A percentile compares a stretch with the other conserved stretches of the same genome.
phyloP scores from a whole-genome alignment of 306 rosid genomes.

The apple (Malus domestica) region DNA sequence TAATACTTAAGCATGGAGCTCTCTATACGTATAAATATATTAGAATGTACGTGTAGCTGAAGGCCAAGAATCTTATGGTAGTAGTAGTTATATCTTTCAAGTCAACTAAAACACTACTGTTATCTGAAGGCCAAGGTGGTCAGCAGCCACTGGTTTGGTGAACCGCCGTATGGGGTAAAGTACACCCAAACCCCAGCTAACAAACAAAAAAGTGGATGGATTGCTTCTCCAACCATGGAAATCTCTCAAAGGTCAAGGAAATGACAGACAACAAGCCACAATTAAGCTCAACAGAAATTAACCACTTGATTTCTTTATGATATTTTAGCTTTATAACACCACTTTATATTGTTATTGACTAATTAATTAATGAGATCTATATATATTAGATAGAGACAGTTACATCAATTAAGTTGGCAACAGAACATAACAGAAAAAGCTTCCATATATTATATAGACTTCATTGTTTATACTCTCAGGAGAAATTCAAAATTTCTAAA shows the following conservation, averaged over 20 bases:
- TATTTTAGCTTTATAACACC: not conserved
- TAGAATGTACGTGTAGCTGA: not conserved
- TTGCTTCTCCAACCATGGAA: not conserved
- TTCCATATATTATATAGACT: not conserved
- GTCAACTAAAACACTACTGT: conserved; percentile 28
- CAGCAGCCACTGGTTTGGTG: conserved; percentile 41
- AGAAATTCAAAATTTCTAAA: not conserved
- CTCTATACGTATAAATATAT: not conserved
- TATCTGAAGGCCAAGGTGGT: conserved; percentile 33
- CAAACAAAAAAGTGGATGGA: conserved; percentile 5
- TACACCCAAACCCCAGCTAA: conserved; percentile 39
- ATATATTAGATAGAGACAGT: not conserved
- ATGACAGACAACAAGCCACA: not conserved
- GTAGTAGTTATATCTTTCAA: conserved; percentile 23
- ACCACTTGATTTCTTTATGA: not conserved
- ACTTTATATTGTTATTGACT: not conserved
- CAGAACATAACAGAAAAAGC: not conserved
- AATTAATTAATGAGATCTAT: not conserved
- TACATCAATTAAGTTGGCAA: not conserved
- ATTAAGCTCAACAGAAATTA: not conserved
- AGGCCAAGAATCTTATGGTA: not conserved
- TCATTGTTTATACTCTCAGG: not conserved
- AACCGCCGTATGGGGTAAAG: conserved; percentile 37
- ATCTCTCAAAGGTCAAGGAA: not conserved
- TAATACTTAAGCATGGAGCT: conserved; percentile 25